phyloP scores from a whole-genome alignment of 306 rosid genomes.

The Prunus dulcis region DNA sequence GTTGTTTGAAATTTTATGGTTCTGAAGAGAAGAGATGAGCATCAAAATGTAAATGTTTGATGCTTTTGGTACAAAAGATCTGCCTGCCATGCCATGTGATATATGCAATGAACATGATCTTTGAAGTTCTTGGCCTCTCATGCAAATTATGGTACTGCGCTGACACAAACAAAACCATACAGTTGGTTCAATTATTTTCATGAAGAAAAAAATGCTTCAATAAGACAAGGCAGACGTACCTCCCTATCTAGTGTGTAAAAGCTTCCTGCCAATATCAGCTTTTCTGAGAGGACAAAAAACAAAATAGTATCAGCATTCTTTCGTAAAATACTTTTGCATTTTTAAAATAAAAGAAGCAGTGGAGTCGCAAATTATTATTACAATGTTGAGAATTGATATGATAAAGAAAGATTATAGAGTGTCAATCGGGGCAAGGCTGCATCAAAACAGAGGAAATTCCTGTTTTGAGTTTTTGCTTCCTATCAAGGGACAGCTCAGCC shows the following conservation, averaged over 20 bases:
- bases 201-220: not conserved
- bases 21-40: not conserved
- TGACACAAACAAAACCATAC: not conserved
- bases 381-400: too few species aligned
- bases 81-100: not conserved
- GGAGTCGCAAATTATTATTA: too few species aligned
- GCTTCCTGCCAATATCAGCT: not conserved
- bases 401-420: not conserved
- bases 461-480: constrained; percentile 4
- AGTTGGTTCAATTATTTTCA: not conserved
- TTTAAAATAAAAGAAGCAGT: too few species aligned
- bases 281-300: not conserved
- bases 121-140: not conserved
- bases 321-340: not conserved
- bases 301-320: not conserved
- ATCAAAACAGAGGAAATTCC: constrained; percentile 8
- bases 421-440: not conserved
- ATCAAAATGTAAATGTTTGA: not conserved
- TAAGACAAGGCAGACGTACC: not conserved
- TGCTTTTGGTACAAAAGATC: not conserved
- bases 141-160: not conserved
- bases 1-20: not conserved
- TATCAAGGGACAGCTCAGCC: constrained; percentile 12
- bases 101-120: not conserved
- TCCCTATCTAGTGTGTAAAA: not conserved